phyloP scores from a whole-genome alignment of 805 yeast species.

The Yamadazyma insecticola region DNA sequence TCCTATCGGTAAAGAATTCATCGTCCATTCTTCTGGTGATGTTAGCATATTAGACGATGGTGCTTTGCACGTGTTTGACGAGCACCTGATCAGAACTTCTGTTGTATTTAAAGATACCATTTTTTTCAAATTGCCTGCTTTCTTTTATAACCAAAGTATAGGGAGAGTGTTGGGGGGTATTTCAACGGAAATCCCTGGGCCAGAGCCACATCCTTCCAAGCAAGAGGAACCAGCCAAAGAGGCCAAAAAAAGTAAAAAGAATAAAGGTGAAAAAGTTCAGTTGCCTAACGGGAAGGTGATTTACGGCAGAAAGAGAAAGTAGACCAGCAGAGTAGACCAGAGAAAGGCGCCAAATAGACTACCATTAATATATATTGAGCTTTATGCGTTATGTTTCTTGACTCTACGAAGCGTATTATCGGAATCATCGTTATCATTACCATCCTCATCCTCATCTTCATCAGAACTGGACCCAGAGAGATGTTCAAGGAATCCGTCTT shows the following conservation, averaged over 20 bases:
- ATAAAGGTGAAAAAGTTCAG: conserved; percentile 41
- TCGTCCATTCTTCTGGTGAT: conserved; percentile 53
- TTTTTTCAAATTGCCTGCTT: conserved; percentile 37
- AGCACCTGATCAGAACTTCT: conserved; percentile 40
- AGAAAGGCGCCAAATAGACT: no score
- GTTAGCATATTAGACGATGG: conserved; percentile 44
- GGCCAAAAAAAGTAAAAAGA: conserved; percentile 28
- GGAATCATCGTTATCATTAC: conserved; percentile 16
- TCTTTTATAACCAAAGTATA: conserved; percentile 40
- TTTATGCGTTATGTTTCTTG: conserved; percentile 26
- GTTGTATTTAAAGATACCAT: conserved; percentile 50
- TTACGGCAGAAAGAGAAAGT: conserved; percentile 19
- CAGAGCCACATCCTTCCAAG: conserved; percentile 9
- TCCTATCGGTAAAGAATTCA: conserved; percentile 46
- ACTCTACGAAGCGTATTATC: conserved; percentile 40
- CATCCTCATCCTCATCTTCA: conserved; percentile 18
- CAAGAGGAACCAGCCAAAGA: conserved; percentile 12
- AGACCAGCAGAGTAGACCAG: not conserved
- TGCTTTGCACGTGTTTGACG: conserved; percentile 35
- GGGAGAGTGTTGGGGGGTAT: conserved; percentile 28
- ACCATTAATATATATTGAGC: no score
- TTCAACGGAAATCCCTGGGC: conserved; percentile 1
- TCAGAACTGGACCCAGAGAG: conserved; percentile 43
- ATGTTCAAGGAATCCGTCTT: conserved; percentile 31
- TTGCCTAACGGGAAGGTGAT: conserved; percentile 62